These are phyloP conservation scores for Rhynchosporium agropyri DNA, from an alignment of 2,329 filamentous ascomycete species.

Conservation along the genomic window DNA sequence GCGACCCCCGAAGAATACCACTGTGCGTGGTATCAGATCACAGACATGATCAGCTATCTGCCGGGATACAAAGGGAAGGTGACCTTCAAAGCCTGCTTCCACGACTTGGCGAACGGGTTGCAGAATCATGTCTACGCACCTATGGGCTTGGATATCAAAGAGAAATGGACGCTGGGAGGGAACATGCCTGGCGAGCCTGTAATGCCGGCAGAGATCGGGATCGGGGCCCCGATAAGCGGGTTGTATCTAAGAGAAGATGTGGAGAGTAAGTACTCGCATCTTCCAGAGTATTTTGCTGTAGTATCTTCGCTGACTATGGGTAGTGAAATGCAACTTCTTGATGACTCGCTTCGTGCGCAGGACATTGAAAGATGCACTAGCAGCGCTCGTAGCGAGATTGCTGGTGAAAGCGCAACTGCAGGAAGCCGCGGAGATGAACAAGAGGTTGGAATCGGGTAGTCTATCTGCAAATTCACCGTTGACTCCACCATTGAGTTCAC, in stretches of 20 bases:
- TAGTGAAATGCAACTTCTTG: conserved; percentile 72
- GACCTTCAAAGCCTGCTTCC: conserved; percentile 78
- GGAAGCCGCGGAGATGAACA: conserved; percentile 35
- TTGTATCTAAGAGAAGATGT: conserved; percentile 83
- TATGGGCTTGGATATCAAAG: conserved; percentile 75
- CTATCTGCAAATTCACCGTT: conserved; percentile 21
- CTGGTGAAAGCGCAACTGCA: conserved; percentile 51
- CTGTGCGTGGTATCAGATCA: conserved; percentile 77
- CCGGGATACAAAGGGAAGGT: conserved; percentile 68
- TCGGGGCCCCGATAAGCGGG: conserved; percentile 66
- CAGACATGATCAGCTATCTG: conserved; percentile 75
- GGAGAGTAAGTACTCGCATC: conserved; percentile 48
- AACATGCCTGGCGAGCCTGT: conserved; percentile 69
- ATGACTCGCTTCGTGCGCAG: conserved; percentile 77
- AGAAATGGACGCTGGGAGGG: conserved; percentile 75
- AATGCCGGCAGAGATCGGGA: conserved; percentile 65
- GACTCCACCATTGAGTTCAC: conserved; percentile 21
- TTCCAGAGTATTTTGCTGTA: not conserved
- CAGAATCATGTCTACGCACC: conserved; percentile 84
- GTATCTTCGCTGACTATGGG: not conserved
- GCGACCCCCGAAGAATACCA: conserved; percentile 70
- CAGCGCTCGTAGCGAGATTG: conserved; percentile 66
- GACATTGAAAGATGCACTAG: conserved; percentile 76
- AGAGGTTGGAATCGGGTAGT: conserved; percentile 24
- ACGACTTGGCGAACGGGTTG: conserved; percentile 70